Evolutionary conservation across 306 rosid genomes (phyloP).

Genomic region (Luffa aegyptiaca): DNA sequence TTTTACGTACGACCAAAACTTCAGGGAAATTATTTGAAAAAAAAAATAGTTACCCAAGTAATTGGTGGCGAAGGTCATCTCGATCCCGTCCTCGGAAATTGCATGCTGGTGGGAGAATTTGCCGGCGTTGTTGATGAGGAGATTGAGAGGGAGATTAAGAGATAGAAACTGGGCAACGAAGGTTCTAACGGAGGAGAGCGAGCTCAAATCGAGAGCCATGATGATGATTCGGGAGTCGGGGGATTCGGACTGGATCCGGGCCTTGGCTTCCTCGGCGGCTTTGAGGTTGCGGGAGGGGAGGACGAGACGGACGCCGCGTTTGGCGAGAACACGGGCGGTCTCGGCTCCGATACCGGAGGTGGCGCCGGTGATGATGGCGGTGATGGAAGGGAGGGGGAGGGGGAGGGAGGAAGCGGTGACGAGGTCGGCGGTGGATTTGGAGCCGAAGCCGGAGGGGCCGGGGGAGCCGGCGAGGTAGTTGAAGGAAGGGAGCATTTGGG

Average conservation of each 20-base stretch:
- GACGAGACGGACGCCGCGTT: conserved; percentile 64
- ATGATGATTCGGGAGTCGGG: conserved; percentile 40
- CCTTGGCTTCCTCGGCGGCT: conserved; percentile 66
- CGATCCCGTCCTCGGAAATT: conserved; percentile 81
- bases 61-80: conserved; percentile 88
- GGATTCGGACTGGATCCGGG: conserved; percentile 46
- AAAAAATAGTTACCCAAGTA: conserved; percentile 38
- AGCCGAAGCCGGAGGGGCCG: conserved; percentile 77
- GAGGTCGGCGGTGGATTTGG: conserved; percentile 73
- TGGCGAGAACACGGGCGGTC: conserved; percentile 81
- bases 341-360: conserved; percentile 95
- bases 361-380: conserved; percentile 86
- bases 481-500: conserved; percentile 43
- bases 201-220: conserved; percentile 84
- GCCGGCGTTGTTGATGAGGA: conserved; percentile 93
- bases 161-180: conserved; percentile 53
- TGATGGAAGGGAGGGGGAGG: conserved; percentile 44
- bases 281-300: conserved; percentile 69
- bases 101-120: conserved; percentile 67
- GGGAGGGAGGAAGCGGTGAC: conserved; percentile 26
- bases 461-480: conserved; percentile 62
- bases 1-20: neutral
- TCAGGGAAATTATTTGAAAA: no score
- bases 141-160: conserved; percentile 58
- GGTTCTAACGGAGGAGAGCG: conserved; percentile 48